phyloP scores from a whole-genome alignment of 176 grass and related monocot genomes.

The Bothriochloa decipiens region DNA sequence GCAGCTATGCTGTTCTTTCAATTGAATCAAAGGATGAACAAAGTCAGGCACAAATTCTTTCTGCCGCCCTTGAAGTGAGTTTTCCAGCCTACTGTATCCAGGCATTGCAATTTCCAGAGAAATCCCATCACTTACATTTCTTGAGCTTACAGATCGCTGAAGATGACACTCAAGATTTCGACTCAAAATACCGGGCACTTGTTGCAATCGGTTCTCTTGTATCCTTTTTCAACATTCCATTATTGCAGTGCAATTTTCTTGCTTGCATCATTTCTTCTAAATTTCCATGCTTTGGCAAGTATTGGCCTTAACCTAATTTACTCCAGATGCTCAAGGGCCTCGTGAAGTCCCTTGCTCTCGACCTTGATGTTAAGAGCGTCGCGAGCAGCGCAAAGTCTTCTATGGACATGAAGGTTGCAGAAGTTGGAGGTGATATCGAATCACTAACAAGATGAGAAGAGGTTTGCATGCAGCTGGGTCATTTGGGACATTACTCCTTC shows the following conservation, averaged over 20 bases:
- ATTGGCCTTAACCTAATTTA: slow-evolving; percentile 55
- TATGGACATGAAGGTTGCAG: slow-evolving; percentile 73
- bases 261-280: neutral
- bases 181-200: slow-evolving; percentile 83
- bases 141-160: slow-evolving; percentile 77
- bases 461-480: neutral
- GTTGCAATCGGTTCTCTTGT: slow-evolving; percentile 88
- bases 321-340: slow-evolving; percentile 82
- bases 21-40: slow-evolving; percentile 90
- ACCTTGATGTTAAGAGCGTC: slow-evolving; percentile 77
- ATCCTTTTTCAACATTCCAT: slow-evolving; percentile 68
- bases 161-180: slow-evolving; percentile 75
- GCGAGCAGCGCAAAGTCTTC: slow-evolving; percentile 71
- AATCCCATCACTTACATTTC: slow-evolving; percentile 40
- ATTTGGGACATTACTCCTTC: neutral
- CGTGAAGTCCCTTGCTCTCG: slow-evolving; percentile 88
- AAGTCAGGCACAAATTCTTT: slow-evolving; percentile 87
- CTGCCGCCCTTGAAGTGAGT: slow-evolving; percentile 79
- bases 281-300: neutral
- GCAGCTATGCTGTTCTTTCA: slow-evolving; percentile 85
- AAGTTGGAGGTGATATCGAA: slow-evolving; percentile 84
- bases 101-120: neutral
- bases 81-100: neutral
- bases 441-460: slow-evolving; percentile 60
- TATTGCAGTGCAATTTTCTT: neutral